Conservation (phyloP, 306 rosid genomes). For the Alnus rubra region DNA sequence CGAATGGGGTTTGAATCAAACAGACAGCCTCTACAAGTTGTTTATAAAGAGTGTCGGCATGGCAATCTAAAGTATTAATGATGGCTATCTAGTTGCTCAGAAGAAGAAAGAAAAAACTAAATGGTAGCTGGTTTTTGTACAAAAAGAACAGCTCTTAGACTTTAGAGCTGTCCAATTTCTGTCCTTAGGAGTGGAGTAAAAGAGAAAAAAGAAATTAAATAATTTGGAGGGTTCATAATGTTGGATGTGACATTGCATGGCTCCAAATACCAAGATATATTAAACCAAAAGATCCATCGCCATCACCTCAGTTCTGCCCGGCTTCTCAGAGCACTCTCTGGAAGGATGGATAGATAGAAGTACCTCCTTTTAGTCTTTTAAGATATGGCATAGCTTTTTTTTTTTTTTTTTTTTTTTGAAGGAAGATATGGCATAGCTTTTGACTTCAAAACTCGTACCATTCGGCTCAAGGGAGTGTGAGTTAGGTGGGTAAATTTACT, state of each 20-base stretch:
- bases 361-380: slow-evolving; percentile 21
- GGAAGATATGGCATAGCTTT: background rate
- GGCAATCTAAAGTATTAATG: slow-evolving; percentile 39
- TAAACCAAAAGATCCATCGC: slow-evolving; percentile 33
- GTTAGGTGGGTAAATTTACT: slow-evolving; percentile 50
- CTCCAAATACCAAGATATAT: slow-evolving; percentile 44
- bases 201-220: slow-evolving; percentile 1
- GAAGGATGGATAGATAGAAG: too few relatives aligned
- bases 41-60: slow-evolving; percentile 22
- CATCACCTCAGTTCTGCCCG: slow-evolving; percentile 35
- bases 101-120: too few relatives aligned
- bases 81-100: slow-evolving; percentile 4
- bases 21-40: slow-evolving; percentile 3
- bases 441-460: slow-evolving; percentile 9
- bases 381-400: background rate
- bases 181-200: slow-evolving; percentile 20
- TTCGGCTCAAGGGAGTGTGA: slow-evolving; percentile 16
- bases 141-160: slow-evolving; percentile 23
- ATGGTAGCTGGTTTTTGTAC: background rate
- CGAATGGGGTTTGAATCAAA: slow-evolving; percentile 44
- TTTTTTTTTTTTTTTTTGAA: too few relatives aligned
- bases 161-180: slow-evolving; percentile 24
- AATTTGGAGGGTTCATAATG: slow-evolving; percentile 30
- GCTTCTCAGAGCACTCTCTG: slow-evolving; percentile 28
- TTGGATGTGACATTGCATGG: slow-evolving; percentile 59